A percentile compares a stretch with the other conserved stretches of the same genome.
phyloP scores from a whole-genome alignment of 2,329 filamentous ascomycete genomes.

The Scedosporium apiospermum region DNA sequence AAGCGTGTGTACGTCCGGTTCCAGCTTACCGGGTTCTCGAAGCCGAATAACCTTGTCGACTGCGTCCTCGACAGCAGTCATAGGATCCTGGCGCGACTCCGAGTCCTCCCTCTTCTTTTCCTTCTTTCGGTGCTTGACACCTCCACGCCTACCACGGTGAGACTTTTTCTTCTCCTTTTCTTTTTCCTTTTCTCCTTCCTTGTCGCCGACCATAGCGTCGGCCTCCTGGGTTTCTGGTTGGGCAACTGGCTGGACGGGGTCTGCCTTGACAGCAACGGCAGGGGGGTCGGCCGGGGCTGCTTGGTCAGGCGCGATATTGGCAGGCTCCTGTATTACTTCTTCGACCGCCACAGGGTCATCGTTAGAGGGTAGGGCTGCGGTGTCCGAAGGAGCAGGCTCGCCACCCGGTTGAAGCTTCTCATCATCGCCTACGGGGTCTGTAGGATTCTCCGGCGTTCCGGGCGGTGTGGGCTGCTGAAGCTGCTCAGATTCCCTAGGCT shows the following conservation, averaged over 20 bases:
- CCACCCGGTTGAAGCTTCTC: background rate
- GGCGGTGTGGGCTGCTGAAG: background rate
- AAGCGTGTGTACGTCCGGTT: constrained; percentile 53
- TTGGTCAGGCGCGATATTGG: background rate
- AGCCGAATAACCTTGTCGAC: constrained; percentile 50
- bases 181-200: background rate
- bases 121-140: constrained; percentile 57
- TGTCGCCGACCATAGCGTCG: background rate
- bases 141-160: constrained; percentile 62
- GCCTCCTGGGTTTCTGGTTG: background rate
- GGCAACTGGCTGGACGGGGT: background rate
- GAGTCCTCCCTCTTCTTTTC: constrained; percentile 44
- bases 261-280: background rate
- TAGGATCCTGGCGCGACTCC: constrained; percentile 35
- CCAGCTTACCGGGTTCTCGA: constrained; percentile 40
- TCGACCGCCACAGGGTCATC: background rate
- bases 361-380: background rate
- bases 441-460: background rate
- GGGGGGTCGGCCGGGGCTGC: background rate
- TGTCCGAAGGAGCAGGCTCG: background rate
- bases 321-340: background rate
- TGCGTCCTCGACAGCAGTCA: constrained; percentile 47
- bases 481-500: background rate
- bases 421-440: background rate
- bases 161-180: constrained; percentile 32